These are phyloP conservation scores for Phlebiopsis flavidoalba DNA, from an alignment of 768 basidiomycete genomes.

Conservation along the genomic window DNA sequence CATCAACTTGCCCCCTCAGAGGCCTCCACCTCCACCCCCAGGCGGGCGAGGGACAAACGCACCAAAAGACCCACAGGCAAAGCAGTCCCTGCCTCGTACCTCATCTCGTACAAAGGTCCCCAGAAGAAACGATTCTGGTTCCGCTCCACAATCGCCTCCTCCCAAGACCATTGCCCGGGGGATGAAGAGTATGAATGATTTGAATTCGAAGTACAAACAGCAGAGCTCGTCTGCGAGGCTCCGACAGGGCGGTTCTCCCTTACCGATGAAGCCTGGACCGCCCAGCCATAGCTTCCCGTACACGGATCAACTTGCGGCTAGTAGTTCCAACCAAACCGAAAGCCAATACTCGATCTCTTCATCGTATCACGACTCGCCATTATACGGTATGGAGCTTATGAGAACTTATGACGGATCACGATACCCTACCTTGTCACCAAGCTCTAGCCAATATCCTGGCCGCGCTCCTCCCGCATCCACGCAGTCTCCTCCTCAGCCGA, in stretches of 20 bases:
- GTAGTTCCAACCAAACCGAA: not conserved
- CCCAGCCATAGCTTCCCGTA: not conserved
- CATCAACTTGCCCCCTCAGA: conserved; percentile 19
- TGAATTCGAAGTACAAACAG: conserved; percentile 30
- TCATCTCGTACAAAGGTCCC: conserved; percentile 46
- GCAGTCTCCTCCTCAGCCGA: not conserved
- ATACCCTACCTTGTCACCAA: conserved; percentile 6
- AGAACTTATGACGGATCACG: conserved; percentile 10
- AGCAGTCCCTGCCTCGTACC: conserved; percentile 41
- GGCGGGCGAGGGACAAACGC: conserved; percentile 14
- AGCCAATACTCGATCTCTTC: not conserved
- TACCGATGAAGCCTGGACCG: conserved; percentile 24
- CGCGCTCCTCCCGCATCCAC: not conserved
- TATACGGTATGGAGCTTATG: not conserved
- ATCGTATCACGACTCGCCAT: conserved; percentile 2
- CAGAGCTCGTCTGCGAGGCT: conserved; percentile 9
- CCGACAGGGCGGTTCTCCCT: conserved; percentile 20
- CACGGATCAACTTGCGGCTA: not conserved
- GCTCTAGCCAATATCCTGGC: not conserved
- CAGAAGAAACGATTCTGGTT: conserved; percentile 29
- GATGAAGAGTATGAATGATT: conserved; percentile 58
- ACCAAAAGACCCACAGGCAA: conserved; percentile 23
- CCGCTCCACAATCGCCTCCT: conserved; percentile 27
- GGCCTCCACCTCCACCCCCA: conserved; percentile 13
- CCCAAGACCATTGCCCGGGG: conserved; percentile 25